phyloP scores from a whole-genome alignment of 345 rosid species.

The Pistacia atlantica region DNA sequence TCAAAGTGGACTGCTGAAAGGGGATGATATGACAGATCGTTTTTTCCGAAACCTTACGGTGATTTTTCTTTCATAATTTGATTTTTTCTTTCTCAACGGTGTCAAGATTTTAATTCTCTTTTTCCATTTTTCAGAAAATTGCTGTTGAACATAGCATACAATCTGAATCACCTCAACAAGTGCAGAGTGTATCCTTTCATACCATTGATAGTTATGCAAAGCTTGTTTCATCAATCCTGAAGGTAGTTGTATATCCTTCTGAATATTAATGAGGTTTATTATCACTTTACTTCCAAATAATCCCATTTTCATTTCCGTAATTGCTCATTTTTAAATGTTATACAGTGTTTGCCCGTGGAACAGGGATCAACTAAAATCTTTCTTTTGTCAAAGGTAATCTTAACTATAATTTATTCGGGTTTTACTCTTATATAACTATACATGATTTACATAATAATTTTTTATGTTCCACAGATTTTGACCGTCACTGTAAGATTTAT shows the following conservation, averaged over 20 bases:
- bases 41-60: constrained; percentile 83
- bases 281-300: not conserved
- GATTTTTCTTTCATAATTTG: constrained; percentile 4
- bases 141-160: constrained; percentile 86
- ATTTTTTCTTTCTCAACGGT: not conserved
- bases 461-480: constrained; percentile 59
- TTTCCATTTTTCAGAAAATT: constrained; percentile 51
- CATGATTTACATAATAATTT: constrained; percentile 9
- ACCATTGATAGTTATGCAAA: constrained; percentile 88
- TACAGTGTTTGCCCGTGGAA: constrained; percentile 59
- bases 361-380: constrained; percentile 70
- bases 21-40: constrained; percentile 83
- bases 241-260: constrained; percentile 32
- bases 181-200: constrained; percentile 70
- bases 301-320: not conserved
- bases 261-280: not conserved
- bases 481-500: constrained; percentile 67
- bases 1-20: constrained; percentile 81
- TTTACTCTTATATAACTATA: not conserved
- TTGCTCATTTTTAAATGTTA: constrained; percentile 8
- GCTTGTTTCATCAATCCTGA: constrained; percentile 63
- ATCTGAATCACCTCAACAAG: constrained; percentile 74
- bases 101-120: constrained; percentile 4
- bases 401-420: not conserved
- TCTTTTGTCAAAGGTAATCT: constrained; percentile 70